phyloP scores from a whole-genome alignment of 2,329 filamentous ascomycete species.

The Leptodontidium sp. region DNA sequence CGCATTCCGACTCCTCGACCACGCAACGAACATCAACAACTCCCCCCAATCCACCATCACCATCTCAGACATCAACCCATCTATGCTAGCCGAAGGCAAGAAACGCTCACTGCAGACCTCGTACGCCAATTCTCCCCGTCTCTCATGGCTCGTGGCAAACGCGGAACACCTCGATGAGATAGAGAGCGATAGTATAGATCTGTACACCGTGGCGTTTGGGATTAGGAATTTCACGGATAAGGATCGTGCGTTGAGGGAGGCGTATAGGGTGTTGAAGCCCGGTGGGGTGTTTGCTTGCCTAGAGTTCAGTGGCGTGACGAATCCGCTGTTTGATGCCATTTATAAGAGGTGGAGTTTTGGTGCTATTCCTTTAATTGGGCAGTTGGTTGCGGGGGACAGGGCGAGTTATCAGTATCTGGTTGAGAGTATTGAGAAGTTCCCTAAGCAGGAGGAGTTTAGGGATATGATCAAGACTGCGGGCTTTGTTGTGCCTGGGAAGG shows the following conservation, averaged over 20 bases:
- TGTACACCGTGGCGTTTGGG: slow-evolving; percentile 97
- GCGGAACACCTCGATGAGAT: slow-evolving; percentile 78
- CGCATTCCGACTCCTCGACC: slow-evolving; percentile 93
- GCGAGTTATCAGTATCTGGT: slow-evolving; percentile 99
- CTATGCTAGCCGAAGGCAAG: slow-evolving; percentile 89
- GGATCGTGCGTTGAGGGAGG: slow-evolving; percentile 80
- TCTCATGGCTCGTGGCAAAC: slow-evolving; percentile 87
- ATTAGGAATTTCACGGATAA: slow-evolving; percentile 98
- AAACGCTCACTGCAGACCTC: slow-evolving; percentile 73
- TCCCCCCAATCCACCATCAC: slow-evolving; percentile 85
- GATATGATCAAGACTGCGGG: slow-evolving; percentile 85
- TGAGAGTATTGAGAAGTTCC: slow-evolving; percentile 95
- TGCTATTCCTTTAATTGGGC: slow-evolving; percentile 93
- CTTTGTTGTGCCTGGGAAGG: slow-evolving; percentile 82
- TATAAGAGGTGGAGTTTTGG: slow-evolving; percentile 98
- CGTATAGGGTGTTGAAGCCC: slow-evolving; percentile 87
- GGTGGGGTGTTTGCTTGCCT: slow-evolving; percentile 96
- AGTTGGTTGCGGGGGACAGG: slow-evolving; percentile 90
- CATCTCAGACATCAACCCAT: slow-evolving; percentile 93
- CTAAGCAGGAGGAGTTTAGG: slow-evolving; percentile 83
- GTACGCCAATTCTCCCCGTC: slow-evolving; percentile 61
- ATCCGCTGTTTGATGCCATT: slow-evolving; percentile 78
- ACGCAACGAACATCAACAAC: slow-evolving; percentile 80
- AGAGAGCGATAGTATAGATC: slow-evolving; percentile 77
- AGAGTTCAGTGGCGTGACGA: slow-evolving; percentile 85